These are phyloP conservation scores for Acacia acuminata DNA, from an alignment of 306 rosid genomes.

Conservation along the genomic window DNA sequence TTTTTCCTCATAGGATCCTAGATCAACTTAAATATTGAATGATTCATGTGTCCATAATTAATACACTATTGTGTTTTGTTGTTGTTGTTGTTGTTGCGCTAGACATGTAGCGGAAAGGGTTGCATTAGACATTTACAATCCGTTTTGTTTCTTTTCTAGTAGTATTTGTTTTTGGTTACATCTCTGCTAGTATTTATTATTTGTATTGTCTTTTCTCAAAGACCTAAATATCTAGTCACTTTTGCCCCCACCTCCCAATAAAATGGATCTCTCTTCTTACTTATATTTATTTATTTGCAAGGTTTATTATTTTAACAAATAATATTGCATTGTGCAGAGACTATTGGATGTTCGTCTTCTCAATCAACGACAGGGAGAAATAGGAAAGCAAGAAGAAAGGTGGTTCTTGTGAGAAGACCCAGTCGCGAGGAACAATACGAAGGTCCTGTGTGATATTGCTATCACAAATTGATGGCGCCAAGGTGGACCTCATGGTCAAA, in stretches of 20 bases:
- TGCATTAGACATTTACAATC: no score
- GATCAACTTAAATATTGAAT: neutral
- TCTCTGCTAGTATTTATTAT: neutral
- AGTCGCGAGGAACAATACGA: no score
- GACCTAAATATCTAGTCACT: neutral
- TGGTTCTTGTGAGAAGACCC: no score
- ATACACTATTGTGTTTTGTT: no score
- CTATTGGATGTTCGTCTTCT: no score
- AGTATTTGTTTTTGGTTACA: neutral
- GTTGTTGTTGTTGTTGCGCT: neutral
- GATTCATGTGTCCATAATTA: neutral
- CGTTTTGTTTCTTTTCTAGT: neutral
- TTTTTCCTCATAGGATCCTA: neutral
- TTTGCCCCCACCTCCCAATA: neutral
- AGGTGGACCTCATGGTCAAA: no score
- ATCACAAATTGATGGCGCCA: no score
- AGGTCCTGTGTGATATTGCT: no score
- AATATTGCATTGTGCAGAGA: no score
- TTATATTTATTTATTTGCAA: neutral
- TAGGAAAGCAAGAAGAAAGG: no score
- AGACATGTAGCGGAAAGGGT: neutral
- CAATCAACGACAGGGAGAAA: no score
- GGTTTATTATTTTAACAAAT: no score
- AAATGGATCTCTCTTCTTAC: neutral
- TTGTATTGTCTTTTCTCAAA: neutral